A percentile compares a stretch with the other conserved stretches of the same genome.
These are phyloP conservation scores for Thermothelomyces thermophilus DNA, from an alignment of 2,329 filamentous ascomycete species.

Conservation along the genomic window DNA sequence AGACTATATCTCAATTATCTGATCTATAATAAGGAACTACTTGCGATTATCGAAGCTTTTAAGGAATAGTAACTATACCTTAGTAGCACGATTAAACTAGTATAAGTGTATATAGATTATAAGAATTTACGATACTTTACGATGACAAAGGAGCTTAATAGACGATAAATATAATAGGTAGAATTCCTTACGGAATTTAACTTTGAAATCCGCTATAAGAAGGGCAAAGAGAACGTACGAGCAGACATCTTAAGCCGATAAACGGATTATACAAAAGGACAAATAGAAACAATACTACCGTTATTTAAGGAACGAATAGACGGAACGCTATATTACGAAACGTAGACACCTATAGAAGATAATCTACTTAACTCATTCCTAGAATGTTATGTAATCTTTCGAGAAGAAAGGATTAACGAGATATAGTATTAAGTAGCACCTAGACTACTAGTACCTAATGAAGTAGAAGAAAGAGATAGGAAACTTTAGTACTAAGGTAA, in stretches of 20 bases:
- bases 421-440: too few relatives aligned
- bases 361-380: too few relatives aligned
- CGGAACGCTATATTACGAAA: not conserved
- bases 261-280: not conserved
- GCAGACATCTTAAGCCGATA: not conserved
- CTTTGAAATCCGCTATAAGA: not conserved
- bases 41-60: not conserved
- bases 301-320: not conserved
- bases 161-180: not conserved
- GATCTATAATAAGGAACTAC: not conserved
- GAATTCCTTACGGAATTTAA: not conserved
- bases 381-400: too few relatives aligned
- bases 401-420: too few relatives aligned
- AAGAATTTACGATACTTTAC: not conserved
- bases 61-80: not conserved
- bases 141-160: not conserved
- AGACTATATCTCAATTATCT: not conserved
- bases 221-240: not conserved
- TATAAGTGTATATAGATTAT: not conserved
- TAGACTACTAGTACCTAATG: too few relatives aligned
- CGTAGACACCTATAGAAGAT: too few relatives aligned
- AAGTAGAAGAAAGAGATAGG: too few relatives aligned
- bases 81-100: not conserved
- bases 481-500: too few relatives aligned
- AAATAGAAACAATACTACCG: not conserved